Base-by-base conservation (phyloP, 1,284 basidiomycete species). In the Ceratobasidium sp. region DNA sequence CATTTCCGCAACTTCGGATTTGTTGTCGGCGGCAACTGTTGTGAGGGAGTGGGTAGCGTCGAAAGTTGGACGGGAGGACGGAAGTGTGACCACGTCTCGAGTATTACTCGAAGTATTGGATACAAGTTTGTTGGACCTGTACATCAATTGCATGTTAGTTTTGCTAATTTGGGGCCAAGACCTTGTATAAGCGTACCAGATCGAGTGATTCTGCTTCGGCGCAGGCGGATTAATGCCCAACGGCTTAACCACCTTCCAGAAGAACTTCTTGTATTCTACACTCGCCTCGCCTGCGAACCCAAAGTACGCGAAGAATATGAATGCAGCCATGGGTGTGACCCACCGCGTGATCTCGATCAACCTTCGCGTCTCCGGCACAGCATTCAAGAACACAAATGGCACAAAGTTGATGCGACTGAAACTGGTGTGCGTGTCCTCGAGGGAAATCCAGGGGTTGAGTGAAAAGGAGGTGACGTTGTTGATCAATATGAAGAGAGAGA, bases 341-440 rank as follows among this genome's bases (percentile, higher is more conserved):
- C 66, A 76, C 13, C 64, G 61, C 9, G 34, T 75, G 24, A 76
- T n/a, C 16, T 53, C 37, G 19, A 75, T 46, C 51, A 63, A 16
- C 6, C 19, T 8, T 5, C 34, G 13, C 29, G 34, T 2, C 7
- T 58, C 13, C 7, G 27, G 29, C 29, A 58, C 13, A 13, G 54
- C 54, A 16, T 34, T 34, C 3, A 34, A 16, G 29, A 16, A 58
- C 16, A 34, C 3, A n/a, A 29, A 5, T 14, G 54, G 54, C 3
- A 34, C 34, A 19, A 51, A 51, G 48, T 51, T 51, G 48, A 51
- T 51, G 16, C n/a, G 13, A 7, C 54, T 34, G 27, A 58, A 34
- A 29, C n/a, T 31, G 9, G 58, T 79, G 77, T 92, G 91, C 0
- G 86, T 86, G 76, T 86, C 80, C 0, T 76, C 83, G 88, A 89